Conservation (phyloP, 192 early-diverging fungal species). For the Coemansia sp. region DNA sequence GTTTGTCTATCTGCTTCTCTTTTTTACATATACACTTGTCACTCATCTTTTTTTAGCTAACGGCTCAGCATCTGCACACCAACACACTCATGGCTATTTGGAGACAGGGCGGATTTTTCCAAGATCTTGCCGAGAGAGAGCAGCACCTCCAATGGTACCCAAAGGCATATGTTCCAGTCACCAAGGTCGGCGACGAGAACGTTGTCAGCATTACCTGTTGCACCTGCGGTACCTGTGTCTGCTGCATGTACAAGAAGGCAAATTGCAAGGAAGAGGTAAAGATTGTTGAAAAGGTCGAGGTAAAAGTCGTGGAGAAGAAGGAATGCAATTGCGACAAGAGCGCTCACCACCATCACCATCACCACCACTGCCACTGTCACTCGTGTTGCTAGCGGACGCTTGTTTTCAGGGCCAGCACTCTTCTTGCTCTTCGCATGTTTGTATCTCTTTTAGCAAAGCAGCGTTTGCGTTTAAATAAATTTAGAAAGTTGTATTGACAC, state of each 20-base stretch:
- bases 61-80: neutral
- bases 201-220: slow-evolving; percentile 41
- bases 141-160: slow-evolving; percentile 54
- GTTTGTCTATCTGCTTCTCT: neutral
- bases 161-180: slow-evolving; percentile 49
- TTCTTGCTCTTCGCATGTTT: neutral
- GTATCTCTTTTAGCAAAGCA: neutral
- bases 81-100: slow-evolving; percentile 37
- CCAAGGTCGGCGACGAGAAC: slow-evolving; percentile 41
- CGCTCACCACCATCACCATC: slow-evolving; percentile 20
- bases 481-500: neutral
- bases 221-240: slow-evolving; percentile 40
- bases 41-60: neutral
- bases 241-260: slow-evolving; percentile 19
- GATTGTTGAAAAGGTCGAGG: slow-evolving; percentile 11
- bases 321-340: slow-evolving; percentile 23
- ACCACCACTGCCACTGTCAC: slow-evolving; percentile 25
- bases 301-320: slow-evolving; percentile 15
- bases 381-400: slow-evolving; percentile 8
- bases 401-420: neutral
- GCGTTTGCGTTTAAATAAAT: neutral
- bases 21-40: neutral
- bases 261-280: slow-evolving; percentile 10
- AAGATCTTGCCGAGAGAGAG: slow-evolving; percentile 52
- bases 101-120: slow-evolving; percentile 54